Evolutionary conservation across 768 basidiomycete species (phyloP), one percentile per base, ranked within the genome.

Genomic region (Calocera viscosa): DNA sequence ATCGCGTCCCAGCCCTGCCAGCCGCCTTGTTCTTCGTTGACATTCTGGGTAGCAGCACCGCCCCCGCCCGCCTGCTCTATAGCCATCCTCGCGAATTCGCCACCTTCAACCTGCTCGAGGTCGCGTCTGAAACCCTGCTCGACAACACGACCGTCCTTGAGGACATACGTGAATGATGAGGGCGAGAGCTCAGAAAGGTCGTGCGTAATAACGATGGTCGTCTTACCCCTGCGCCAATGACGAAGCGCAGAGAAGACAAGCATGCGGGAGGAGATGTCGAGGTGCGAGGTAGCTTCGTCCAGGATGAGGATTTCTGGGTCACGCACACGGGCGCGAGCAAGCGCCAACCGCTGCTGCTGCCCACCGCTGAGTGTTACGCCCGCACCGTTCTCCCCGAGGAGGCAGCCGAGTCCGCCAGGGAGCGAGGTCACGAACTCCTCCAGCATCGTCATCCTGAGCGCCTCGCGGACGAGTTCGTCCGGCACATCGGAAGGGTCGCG

Each of bases 141-240:
- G 60, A 87, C 87, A 33, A 96, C 84, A 0, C 74, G 71, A 0
- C 94, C 95, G 22, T 85, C 81, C 70, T 86, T 84, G 79, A 98
- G 86, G 1, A 97, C 90, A 74, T 98, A 96, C 14, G 96, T 91
- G 70, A 96, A 97, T 75, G 97, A 94, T 16, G 79, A 75, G 0
- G 77, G 65, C 24, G 77, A 76, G 69, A 99, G 89, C 70, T 94
- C 90, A 0, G 87, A 86, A 19, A 98, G 84, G 71, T 98, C 96
- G 76, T 98, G 95, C 0, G 95, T 97, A 74, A 97, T 96, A 69
- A 94, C 87, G 73, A 94, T 86, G 5, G 91, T 96, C 2, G 91
- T 97, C 71, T 84, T 86, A 78, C 89, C 88, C 17, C 74, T 73
- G 7, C 91, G 81, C 88, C 89, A 91, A 1, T 76, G 76, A 72